A percentile compares a stretch with the other conserved stretches of the same genome.
phyloP scores from a whole-genome alignment of 2,329 filamentous ascomycete species.

The Calonectria pseudoreteaudii region DNA sequence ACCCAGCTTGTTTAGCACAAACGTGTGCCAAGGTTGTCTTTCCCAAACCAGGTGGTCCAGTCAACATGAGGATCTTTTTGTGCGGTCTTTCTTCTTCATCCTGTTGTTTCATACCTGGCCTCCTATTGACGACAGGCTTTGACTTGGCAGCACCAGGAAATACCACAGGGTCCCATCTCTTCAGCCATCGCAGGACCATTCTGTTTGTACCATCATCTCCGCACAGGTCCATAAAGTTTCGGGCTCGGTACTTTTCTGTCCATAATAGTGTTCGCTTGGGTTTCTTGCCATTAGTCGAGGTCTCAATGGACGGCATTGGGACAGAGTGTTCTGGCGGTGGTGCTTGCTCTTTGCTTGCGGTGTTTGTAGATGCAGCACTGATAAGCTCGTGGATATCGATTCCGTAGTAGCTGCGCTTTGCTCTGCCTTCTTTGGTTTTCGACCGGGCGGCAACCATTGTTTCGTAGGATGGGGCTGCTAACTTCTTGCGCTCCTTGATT shows the following conservation, averaged over 20 bases:
- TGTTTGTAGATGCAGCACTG: slow-evolving; percentile 74
- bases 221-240: slow-evolving; percentile 90
- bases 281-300: slow-evolving; percentile 48
- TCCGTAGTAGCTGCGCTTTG: slow-evolving; percentile 86
- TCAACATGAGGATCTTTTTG: slow-evolving; percentile 88
- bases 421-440: slow-evolving; percentile 73
- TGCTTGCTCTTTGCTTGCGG: slow-evolving; percentile 51
- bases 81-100: slow-evolving; percentile 80
- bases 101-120: slow-evolving; percentile 56
- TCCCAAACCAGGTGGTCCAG: slow-evolving; percentile 91
- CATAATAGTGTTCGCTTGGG: slow-evolving; percentile 75
- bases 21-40: slow-evolving; percentile 98
- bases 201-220: slow-evolving; percentile 96
- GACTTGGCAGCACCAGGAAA: slow-evolving; percentile 81
- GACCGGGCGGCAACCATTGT: slow-evolving; percentile 76
- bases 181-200: slow-evolving; percentile 91
- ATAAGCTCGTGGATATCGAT: slow-evolving; percentile 90
- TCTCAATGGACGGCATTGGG: slow-evolving; percentile 58
- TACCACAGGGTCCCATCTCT: slow-evolving; percentile 92
- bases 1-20: slow-evolving; percentile 93
- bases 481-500: slow-evolving; percentile 65
- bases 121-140: slow-evolving; percentile 59
- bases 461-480: slow-evolving; percentile 68
- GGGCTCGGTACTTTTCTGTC: slow-evolving; percentile 97
- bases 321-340: slow-evolving; percentile 44